These are phyloP conservation scores for Rugonectria rugulosa DNA, from an alignment of 2,329 filamentous ascomycete species.

Conservation along the genomic window DNA sequence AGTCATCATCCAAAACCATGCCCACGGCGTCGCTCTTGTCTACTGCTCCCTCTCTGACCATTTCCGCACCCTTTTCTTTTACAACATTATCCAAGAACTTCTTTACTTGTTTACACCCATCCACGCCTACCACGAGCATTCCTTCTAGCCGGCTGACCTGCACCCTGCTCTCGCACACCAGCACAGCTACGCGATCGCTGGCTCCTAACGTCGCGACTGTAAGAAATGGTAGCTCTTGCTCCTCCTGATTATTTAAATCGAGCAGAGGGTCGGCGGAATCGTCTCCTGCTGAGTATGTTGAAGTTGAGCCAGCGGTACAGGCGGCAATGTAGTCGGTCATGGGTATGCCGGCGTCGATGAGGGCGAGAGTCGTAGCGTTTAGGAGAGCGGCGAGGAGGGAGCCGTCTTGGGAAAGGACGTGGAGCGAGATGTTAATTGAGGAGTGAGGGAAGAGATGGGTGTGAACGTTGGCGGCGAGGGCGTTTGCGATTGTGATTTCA, in stretches of 20 bases:
- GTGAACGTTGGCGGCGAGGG: constrained; percentile 81
- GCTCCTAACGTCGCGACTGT: constrained; percentile 83
- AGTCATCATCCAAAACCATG: constrained; percentile 61
- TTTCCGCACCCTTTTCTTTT: constrained; percentile 70
- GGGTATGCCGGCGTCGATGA: constrained; percentile 93
- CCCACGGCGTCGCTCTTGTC: constrained; percentile 57
- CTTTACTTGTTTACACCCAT: constrained; percentile 88
- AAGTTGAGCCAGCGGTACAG: constrained; percentile 84
- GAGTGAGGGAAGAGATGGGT: constrained; percentile 89
- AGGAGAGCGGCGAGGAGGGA: constrained; percentile 87
- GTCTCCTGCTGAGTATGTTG: constrained; percentile 69
- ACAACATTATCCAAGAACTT: constrained; percentile 83
- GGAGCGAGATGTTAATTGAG: constrained; percentile 82
- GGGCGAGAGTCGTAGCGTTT: constrained; percentile 89
- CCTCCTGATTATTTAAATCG: constrained; percentile 81
- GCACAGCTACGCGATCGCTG: constrained; percentile 76
- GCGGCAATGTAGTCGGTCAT: constrained; percentile 93
- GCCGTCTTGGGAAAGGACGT: constrained; percentile 90
- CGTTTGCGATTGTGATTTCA: constrained; percentile 77
- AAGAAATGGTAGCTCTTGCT: constrained; percentile 86
- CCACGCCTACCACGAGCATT: constrained; percentile 91
- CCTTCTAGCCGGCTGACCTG: constrained; percentile 83
- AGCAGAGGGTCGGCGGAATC: constrained; percentile 78
- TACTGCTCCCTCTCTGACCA: constrained; percentile 65
- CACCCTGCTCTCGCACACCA: constrained; percentile 89